phyloP scores from a whole-genome alignment of 106 monocot genomes.

The Alisma plantagoaquatica region DNA sequence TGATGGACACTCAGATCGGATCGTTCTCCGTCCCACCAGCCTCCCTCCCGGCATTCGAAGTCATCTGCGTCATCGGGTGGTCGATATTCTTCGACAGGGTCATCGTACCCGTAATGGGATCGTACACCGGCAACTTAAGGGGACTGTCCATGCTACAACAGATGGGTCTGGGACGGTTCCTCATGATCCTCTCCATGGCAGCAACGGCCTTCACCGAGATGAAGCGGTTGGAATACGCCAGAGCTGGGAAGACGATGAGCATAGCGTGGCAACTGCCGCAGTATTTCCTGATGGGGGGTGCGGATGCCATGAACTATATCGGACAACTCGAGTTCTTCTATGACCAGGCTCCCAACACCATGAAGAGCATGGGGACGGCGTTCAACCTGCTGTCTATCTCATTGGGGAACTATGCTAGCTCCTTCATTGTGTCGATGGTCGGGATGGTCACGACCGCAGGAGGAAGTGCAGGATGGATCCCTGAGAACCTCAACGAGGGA shows the following conservation, averaged over 20 bases:
- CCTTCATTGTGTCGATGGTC: constrained; percentile 13
- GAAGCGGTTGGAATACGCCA: too few relatives aligned
- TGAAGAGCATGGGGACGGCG: constrained; percentile 22
- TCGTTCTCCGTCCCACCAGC: constrained; percentile 23
- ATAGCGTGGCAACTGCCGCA: constrained; percentile 42
- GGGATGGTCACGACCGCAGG: constrained; percentile 7
- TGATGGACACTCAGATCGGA: constrained; percentile 28
- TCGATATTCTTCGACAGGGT: constrained; percentile 27
- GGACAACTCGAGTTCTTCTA: constrained; percentile 56
- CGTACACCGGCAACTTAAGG: constrained; percentile 23
- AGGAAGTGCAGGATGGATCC: constrained; percentile 41
- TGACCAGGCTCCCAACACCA: constrained; percentile 32
- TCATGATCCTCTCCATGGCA: constrained; percentile 29
- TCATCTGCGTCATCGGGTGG: constrained; percentile 23
- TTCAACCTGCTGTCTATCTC: constrained; percentile 12
- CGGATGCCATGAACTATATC: constrained; percentile 34
- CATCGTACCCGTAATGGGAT: constrained; percentile 19
- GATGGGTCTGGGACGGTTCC: constrained; percentile 30
- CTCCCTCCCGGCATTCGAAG: constrained; percentile 37
- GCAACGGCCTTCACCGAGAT: constrained; percentile 18
- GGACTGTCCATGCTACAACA: constrained; percentile 44
- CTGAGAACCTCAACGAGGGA: constrained; percentile 24
- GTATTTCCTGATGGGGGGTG: constrained; percentile 34
- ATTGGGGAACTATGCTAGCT: constrained; percentile 15
- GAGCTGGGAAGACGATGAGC: constrained; percentile 2